A percentile compares a stretch with the other conserved stretches of the same genome.
Evolutionary conservation across 1,284 basidiomycete genomes (phyloP).

Genomic region (Amylostereum chailletii): DNA sequence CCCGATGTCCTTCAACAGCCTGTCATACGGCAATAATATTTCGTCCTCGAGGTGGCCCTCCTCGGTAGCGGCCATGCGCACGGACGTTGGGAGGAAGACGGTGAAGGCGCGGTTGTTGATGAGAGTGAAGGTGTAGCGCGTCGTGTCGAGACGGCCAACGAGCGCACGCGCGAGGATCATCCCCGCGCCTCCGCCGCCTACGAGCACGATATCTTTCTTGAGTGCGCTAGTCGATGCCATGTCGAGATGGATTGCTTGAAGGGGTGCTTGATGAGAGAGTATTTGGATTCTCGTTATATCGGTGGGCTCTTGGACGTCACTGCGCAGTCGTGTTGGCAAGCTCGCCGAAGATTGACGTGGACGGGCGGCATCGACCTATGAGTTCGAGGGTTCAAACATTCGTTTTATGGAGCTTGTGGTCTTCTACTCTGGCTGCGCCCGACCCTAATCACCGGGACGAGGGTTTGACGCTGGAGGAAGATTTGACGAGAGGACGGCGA

Average conservation of each 20-base stretch:
- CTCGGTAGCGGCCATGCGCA: conserved; percentile 23
- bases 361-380: too few species aligned
- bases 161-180: conserved; percentile 18
- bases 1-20: conserved; percentile 31
- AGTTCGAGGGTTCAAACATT: too few species aligned
- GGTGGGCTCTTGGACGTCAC: too few species aligned
- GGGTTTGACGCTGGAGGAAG: too few species aligned
- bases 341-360: too few species aligned
- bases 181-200: conserved; percentile 27
- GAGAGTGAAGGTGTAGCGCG: conserved; percentile 24
- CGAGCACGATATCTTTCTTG: conserved; percentile 25
- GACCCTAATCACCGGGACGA: too few species aligned
- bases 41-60: conserved; percentile 23
- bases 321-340: too few species aligned
- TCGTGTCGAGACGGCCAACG: conserved; percentile 20
- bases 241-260: too few species aligned
- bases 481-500: too few species aligned
- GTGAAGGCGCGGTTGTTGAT: conserved; percentile 23
- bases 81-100: conserved; percentile 21
- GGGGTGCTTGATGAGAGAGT: background rate
- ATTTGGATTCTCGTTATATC: too few species aligned
- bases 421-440: too few species aligned
- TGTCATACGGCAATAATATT: conserved; percentile 30
- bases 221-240: background rate
- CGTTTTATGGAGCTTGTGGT: too few species aligned